Base-by-base conservation (phyloP, 352 stramenopile species). In the Globisporangium cystogenes region DNA sequence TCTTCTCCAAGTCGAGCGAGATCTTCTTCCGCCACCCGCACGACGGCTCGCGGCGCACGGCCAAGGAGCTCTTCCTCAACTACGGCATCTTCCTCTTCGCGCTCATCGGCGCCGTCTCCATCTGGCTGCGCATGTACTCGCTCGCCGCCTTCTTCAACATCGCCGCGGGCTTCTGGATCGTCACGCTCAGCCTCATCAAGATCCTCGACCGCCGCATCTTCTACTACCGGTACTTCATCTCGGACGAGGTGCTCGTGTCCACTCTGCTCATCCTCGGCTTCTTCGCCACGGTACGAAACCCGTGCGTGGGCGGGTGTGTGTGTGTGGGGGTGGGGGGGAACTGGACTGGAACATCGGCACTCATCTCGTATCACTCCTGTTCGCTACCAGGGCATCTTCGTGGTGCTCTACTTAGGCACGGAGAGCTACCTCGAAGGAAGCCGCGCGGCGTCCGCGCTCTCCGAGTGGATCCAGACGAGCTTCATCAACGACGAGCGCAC, bases 141-240 rank as follows among this genome's bases (percentile, higher is more conserved):
- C 86, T 76, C 72, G 49, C 86, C 8, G 89, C 84, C 16, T 92
- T 95, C 53, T 47, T 95, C 29, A 75, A 92, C 45, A 51, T 86
- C 16, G 59, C 74, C 16, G 82, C 92, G 46, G 81, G 70, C 29
- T 78, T 90, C 20, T 87, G 72, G 65, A 77, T 90, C 45, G 55
- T 78, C 35, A 47, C 64, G 48, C 66, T 90, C 18, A 85, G 74
- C 52, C 57, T 90, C 1, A 76, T 93, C 58, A 93, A 90, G 68
- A 72, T 92, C 21, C 56, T 93, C 23, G 82, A 95, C 51, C 84
- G 80, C 15, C 84, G 84, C 20, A 73, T 95, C 42, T 95, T 95
- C 42, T 92, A 93, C 67, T 95, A 95, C 48, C 84, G 84, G 3
- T 88, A 89, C 60, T 95, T 95, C 56, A 78, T 95, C 51, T 93